Evolutionary conservation across 2,329 filamentous ascomycete genomes (phyloP).

Genomic region (Venturiaceae sp.): DNA sequence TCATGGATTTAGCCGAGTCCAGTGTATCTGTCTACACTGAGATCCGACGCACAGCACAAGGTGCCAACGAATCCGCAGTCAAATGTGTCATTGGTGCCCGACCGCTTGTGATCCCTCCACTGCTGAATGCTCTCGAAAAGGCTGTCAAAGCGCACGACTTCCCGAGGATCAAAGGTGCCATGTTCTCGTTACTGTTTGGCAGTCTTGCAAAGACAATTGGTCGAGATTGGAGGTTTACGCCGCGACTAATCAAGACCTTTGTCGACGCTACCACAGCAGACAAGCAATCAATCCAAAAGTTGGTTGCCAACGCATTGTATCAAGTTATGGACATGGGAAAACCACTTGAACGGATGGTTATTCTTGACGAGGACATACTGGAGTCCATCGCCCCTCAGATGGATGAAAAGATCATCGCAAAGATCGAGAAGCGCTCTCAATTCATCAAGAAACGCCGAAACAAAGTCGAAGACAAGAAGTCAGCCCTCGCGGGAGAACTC

Average conservation of each 20-base stretch:
- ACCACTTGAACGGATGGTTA: slow-evolving; percentile 74
- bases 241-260: slow-evolving; percentile 79
- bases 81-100: slow-evolving; percentile 85
- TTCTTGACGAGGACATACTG: slow-evolving; percentile 63
- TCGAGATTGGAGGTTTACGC: slow-evolving; percentile 91
- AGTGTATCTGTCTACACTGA: slow-evolving; percentile 89
- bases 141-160: slow-evolving; percentile 74
- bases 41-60: slow-evolving; percentile 87
- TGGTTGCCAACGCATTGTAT: slow-evolving; percentile 73
- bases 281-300: slow-evolving; percentile 86
- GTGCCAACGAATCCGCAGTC: slow-evolving; percentile 83
- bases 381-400: slow-evolving; percentile 46
- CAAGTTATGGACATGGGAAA: slow-evolving; percentile 88
- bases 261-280: slow-evolving; percentile 85
- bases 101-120: slow-evolving; percentile 78
- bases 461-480: slow-evolving; percentile 76
- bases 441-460: slow-evolving; percentile 66
- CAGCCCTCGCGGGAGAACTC: slow-evolving; percentile 69
- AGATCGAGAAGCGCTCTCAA: slow-evolving; percentile 57
- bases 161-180: slow-evolving; percentile 85
- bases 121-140: slow-evolving; percentile 67
- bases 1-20: slow-evolving; percentile 82
- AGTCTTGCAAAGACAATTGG: slow-evolving; percentile 80
- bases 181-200: slow-evolving; percentile 85
- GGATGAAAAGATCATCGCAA: slow-evolving; percentile 37